These are phyloP conservation scores for Cicer bijugum DNA, from an alignment of 306 rosid genomes.

Conservation along the genomic window DNA sequence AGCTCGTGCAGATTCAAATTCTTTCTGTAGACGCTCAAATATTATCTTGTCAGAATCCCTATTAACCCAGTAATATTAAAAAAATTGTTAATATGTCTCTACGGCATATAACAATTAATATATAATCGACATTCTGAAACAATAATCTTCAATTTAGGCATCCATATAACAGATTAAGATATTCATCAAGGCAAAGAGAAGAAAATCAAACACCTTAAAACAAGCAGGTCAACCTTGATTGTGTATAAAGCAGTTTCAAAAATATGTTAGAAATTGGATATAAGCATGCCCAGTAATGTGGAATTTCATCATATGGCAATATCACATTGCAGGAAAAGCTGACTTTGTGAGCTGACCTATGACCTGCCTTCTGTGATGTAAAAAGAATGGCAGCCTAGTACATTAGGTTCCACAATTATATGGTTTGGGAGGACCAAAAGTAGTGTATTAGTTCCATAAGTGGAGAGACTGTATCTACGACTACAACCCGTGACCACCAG, in stretches of 20 bases:
- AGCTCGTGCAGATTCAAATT: constrained; percentile 84
- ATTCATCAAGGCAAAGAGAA: constrained; percentile 24
- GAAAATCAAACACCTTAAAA: constrained; percentile 9
- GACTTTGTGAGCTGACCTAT: constrained; percentile 1
- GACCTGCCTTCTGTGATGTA: constrained; percentile 11
- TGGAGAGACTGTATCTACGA: constrained; percentile 5
- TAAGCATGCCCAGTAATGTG: neutral
- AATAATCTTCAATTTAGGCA: constrained; percentile 23
- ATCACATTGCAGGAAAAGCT: constrained; percentile 10
- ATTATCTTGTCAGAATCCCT: constrained; percentile 94
- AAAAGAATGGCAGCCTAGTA: neutral
- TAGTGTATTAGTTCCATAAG: constrained; percentile 21
- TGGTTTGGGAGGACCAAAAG: neutral
- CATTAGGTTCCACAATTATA: neutral
- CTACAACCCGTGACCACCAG: constrained; percentile 13
- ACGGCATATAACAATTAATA: constrained; percentile 33
- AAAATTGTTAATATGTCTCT: neutral
- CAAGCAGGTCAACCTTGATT: constrained; percentile 18
- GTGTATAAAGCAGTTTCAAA: constrained; percentile 29
- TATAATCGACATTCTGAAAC: constrained; percentile 28
- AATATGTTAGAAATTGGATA: constrained; percentile 2
- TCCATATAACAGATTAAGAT: neutral
- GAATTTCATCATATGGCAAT: neutral
- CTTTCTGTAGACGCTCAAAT: constrained; percentile 78
- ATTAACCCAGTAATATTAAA: constrained; percentile 35